Conservation (phyloP, 2,329 filamentous ascomycete genomes). For the Aspergillus carbonarius region DNA sequence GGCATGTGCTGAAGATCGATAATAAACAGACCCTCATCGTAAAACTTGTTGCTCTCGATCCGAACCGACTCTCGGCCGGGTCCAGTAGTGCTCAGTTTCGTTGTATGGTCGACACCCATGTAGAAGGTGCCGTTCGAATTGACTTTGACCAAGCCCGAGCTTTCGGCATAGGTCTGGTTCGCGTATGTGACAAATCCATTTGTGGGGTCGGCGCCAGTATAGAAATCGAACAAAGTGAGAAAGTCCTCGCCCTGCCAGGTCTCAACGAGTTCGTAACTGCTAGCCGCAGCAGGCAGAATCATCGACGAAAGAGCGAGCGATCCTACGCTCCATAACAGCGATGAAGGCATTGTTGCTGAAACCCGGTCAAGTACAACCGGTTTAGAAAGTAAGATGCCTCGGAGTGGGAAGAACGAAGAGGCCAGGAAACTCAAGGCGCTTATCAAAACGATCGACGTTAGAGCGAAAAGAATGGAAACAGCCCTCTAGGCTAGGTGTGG, state of each 20-base stretch:
- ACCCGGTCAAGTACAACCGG: background rate
- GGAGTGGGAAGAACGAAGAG: background rate
- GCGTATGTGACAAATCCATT: slow-evolving; percentile 54
- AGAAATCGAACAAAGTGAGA: slow-evolving; percentile 53
- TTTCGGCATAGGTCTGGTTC: slow-evolving; percentile 40
- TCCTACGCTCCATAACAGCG: slow-evolving; percentile 30
- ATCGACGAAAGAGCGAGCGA: slow-evolving; percentile 32
- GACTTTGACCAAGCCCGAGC: slow-evolving; percentile 36
- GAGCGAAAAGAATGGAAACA: slow-evolving; percentile 17
- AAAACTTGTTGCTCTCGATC: slow-evolving; percentile 46
- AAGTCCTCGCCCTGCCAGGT: slow-evolving; percentile 49
- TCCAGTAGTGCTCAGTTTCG: slow-evolving; percentile 34
- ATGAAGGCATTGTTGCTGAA: slow-evolving; percentile 28
- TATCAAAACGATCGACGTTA: background rate
- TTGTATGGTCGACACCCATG: slow-evolving; percentile 47
- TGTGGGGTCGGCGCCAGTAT: slow-evolving; percentile 48
- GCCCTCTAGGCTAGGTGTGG: slow-evolving; percentile 21
- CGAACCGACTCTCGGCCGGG: slow-evolving; percentile 47
- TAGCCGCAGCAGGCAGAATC: slow-evolving; percentile 20
- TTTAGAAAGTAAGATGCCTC: background rate
- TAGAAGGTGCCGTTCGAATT: slow-evolving; percentile 40
- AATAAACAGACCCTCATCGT: slow-evolving; percentile 48
- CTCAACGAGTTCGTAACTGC: slow-evolving; percentile 42
- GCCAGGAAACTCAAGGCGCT: background rate
- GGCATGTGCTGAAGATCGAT: slow-evolving; percentile 52